phyloP scores from a whole-genome alignment of 23 red algal species.

The Gracilaria gracilis region DNA sequence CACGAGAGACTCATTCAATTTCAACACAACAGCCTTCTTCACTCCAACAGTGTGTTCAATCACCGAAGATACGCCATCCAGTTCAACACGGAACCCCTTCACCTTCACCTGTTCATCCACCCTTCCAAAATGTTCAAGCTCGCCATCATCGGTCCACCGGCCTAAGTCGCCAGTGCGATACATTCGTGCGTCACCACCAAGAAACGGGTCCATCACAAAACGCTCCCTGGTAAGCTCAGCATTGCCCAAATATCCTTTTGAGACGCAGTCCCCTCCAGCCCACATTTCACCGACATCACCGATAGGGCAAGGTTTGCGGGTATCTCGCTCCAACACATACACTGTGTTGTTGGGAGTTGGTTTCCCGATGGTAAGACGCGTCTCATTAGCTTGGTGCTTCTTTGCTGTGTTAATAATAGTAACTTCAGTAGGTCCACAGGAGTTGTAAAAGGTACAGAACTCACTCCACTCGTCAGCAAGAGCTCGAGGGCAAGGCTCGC shows the following conservation, averaged over 20 bases:
- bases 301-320: slow-evolving; percentile 18
- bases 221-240: slow-evolving; percentile 11
- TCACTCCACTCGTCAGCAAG: slow-evolving; percentile 40
- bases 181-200: slow-evolving; percentile 32
- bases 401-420: slow-evolving; percentile 62
- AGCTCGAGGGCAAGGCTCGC: slow-evolving; percentile 41
- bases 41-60: slow-evolving; percentile 5
- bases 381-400: background rate
- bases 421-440: slow-evolving; percentile 48
- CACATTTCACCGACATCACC: slow-evolving; percentile 60
- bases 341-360: slow-evolving; percentile 59
- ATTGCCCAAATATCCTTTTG: slow-evolving; percentile 36
- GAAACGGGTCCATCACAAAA: slow-evolving; percentile 23
- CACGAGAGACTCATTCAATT: slow-evolving; percentile 8
- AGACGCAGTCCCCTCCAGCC: slow-evolving; percentile 45
- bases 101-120: slow-evolving; percentile 58
- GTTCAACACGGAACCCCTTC: slow-evolving; percentile 51
- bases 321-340: slow-evolving; percentile 18
- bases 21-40: slow-evolving; percentile 44
- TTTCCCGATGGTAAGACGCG: slow-evolving; percentile 41
- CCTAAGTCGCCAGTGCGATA: slow-evolving; percentile 54
- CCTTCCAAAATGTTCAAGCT: slow-evolving; percentile 53
- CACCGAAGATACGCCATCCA: slow-evolving; percentile 45
- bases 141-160: slow-evolving; percentile 31
- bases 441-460: slow-evolving; percentile 63